These are phyloP conservation scores for Neurospora discreta DNA, from an alignment of 495 filamentous ascomycete genomes.

Conservation along the genomic window DNA sequence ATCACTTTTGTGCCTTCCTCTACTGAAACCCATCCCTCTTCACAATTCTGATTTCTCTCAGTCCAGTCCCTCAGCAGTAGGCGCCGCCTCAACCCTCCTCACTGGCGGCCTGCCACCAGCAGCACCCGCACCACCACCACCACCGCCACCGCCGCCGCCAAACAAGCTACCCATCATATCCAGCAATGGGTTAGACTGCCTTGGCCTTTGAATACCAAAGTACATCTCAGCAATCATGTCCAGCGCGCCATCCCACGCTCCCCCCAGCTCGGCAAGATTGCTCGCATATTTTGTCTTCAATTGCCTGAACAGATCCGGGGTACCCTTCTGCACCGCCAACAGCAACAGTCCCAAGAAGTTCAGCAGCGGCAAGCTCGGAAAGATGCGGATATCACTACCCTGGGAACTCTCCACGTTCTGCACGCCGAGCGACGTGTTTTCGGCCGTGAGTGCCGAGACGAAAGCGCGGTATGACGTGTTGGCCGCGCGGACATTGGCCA, in stretches of 20 bases:
- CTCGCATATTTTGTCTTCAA: conserved; percentile 69
- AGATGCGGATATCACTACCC: conserved; percentile 65
- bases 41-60: conserved; percentile 10
- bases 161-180: conserved; percentile 98
- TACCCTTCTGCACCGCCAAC: conserved; percentile 71
- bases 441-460: conserved; percentile 54
- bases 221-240: conserved; percentile 91
- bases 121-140: conserved; percentile 29
- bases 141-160: conserved; percentile 51
- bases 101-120: conserved; percentile 30
- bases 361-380: conserved; percentile 76
- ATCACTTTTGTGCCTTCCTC: background rate
- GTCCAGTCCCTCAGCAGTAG: conserved; percentile 42
- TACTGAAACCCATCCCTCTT: background rate
- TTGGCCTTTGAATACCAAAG: conserved; percentile 84
- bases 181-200: conserved; percentile 78
- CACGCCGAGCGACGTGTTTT: conserved; percentile 54
- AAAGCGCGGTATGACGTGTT: conserved; percentile 73
- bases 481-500: conserved; percentile 81
- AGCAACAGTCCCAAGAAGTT: conserved; percentile 85
- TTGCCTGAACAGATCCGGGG: conserved; percentile 67
- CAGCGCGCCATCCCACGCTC: conserved; percentile 72
- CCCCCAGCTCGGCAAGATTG: conserved; percentile 59
- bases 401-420: conserved; percentile 68
- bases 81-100: conserved; percentile 34